Evolutionary conservation across 2,329 filamentous ascomycete species (phyloP).

Genomic region (Colletotrichum acutatum): DNA sequence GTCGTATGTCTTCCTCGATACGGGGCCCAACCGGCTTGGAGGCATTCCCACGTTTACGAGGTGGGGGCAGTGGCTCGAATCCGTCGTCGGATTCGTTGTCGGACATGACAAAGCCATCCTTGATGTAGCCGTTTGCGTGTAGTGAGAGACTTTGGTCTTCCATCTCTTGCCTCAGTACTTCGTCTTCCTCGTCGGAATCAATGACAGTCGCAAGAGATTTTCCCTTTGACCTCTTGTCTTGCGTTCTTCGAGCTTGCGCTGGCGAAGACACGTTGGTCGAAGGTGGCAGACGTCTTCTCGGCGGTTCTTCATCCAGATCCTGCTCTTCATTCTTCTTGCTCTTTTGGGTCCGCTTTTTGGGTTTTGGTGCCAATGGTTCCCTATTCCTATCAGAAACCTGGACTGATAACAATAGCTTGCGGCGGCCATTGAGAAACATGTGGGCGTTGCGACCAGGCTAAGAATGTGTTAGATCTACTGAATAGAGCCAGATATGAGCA

Average conservation of each 20-base stretch:
- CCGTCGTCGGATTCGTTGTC: slow-evolving; percentile 54
- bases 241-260: slow-evolving; percentile 26
- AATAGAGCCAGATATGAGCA: neutral
- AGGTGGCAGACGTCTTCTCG: slow-evolving; percentile 42
- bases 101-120: slow-evolving; percentile 61
- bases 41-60: slow-evolving; percentile 37
- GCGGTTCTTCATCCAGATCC: slow-evolving; percentile 38
- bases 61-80: slow-evolving; percentile 56
- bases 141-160: slow-evolving; percentile 52
- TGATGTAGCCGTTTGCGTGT: slow-evolving; percentile 57
- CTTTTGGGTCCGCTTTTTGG: slow-evolving; percentile 50
- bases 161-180: slow-evolving; percentile 41
- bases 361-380: slow-evolving; percentile 42
- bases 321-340: slow-evolving; percentile 45
- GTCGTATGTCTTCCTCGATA: slow-evolving; percentile 66
- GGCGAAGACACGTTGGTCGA: slow-evolving; percentile 67
- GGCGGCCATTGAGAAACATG: slow-evolving; percentile 56
- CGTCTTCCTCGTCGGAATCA: slow-evolving; percentile 35
- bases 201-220: slow-evolving; percentile 38
- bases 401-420: slow-evolving; percentile 57
- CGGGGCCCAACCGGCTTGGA: slow-evolving; percentile 61
- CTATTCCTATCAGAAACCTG: slow-evolving; percentile 48
- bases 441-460: slow-evolving; percentile 54
- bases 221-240: slow-evolving; percentile 47
- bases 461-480: neutral